These are phyloP conservation scores for Pichia cactophila DNA, from an alignment of 1,139 yeast species.

Conservation along the genomic window DNA sequence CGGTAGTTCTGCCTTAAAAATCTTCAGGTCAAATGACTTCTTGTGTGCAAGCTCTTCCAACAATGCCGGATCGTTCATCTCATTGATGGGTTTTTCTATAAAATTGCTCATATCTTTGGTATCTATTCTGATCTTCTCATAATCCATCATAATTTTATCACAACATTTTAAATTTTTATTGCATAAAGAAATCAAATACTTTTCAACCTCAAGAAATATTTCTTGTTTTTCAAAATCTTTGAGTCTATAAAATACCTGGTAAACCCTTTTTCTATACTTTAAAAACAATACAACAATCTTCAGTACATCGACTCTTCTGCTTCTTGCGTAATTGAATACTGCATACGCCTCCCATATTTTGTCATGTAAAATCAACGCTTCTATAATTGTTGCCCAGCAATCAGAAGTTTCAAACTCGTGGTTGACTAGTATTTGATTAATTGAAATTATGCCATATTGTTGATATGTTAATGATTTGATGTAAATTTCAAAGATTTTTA, in stretches of 20 bases:
- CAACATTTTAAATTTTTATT: neutral
- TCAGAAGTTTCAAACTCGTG: neutral
- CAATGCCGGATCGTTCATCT: neutral
- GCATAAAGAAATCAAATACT: neutral
- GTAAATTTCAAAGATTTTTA: neutral
- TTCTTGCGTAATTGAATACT: constrained; percentile 1
- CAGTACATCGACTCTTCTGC: neutral
- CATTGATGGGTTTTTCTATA: neutral
- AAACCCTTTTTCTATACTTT: neutral
- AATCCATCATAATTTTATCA: neutral
- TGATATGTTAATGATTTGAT: neutral
- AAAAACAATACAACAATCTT: neutral
- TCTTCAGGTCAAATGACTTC: neutral
- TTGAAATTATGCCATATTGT: neutral
- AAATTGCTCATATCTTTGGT: neutral
- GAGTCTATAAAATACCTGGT: neutral
- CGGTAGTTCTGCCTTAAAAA: neutral
- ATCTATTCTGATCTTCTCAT: neutral
- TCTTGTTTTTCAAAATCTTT: neutral
- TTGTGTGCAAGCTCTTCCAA: neutral
- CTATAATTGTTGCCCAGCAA: constrained; percentile 2
- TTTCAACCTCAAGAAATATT: neutral
- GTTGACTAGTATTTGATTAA: constrained; percentile 1
- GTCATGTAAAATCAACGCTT: neutral
- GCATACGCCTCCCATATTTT: constrained; percentile 6